Base-by-base conservation (phyloP, 2,329 filamentous ascomycete species). In the Alternaria sp. region DNA sequence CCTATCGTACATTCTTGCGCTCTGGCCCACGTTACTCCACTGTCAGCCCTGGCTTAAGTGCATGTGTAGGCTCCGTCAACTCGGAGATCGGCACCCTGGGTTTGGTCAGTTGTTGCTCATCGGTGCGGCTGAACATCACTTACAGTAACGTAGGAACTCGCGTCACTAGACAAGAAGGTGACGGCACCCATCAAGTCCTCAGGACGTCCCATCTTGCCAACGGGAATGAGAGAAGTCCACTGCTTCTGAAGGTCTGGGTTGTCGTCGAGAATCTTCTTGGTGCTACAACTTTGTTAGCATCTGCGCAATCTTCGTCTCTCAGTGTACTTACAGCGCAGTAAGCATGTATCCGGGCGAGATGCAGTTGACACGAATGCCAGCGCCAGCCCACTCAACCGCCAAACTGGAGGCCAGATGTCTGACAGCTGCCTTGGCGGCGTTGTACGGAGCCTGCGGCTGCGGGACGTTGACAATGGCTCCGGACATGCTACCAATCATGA, bases 301-400 rank as follows among this genome's bases (percentile, higher is more conserved):
- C 26, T 21, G n/a, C 9, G 23, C 10, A 13, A 13, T 25, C 10
- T 19, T 49, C 19, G n/a, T 13, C 11, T 19, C 17, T 10, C 17
- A 25, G 10, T 15, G 6, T 36, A 83, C 91, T 88, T 85, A 95
- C 91, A 97, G 83, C 62, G 93, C 92, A 15, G 95, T 97, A 70
- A 97, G 84, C 95, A 98, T 98, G 82, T 98, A 98, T 47, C 96
- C 95, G 0, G 95, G 95, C 28, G 91, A 93, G 79, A 98, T 96
- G 81, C 92, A 96, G 84, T 98, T 98, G 70, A 98, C 95, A 36
- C 95, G 89, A 76, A 98, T 97, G 70, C 90, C 90, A 40, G 90
- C 89, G 70, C 90, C 86, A 0, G 95, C 93, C 95, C 96, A 98
- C 81, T 98, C 96, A 54, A 97, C 94, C 36, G 94, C 94, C 73